A percentile compares a stretch with the other conserved stretches of the same genome.
Evolutionary conservation across 768 basidiomycete species (phyloP).

Genomic region (Cantharellus anzutake): DNA sequence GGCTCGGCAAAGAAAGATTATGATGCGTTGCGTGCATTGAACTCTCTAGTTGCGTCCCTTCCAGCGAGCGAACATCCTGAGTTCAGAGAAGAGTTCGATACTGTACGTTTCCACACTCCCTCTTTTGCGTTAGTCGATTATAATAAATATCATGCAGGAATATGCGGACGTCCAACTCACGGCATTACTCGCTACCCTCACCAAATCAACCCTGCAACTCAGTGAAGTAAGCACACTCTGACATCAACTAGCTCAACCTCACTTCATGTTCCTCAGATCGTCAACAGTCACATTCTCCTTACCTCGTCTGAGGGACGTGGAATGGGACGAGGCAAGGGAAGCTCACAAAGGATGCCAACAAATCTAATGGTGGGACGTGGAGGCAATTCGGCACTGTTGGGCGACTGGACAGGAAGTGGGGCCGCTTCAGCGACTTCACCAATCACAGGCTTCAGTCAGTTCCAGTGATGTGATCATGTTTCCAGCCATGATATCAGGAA

Average conservation of each 20-base stretch:
- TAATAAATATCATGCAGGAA: conserved; percentile 34
- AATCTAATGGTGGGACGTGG: background rate
- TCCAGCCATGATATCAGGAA: no score
- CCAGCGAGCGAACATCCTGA: conserved; percentile 68
- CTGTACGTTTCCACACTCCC: conserved; percentile 27
- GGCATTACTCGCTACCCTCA: conserved; percentile 68
- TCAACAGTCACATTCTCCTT: conserved; percentile 56
- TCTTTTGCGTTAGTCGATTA: background rate
- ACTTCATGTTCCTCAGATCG: conserved; percentile 28
- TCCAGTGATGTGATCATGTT: no score
- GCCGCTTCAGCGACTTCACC: no score
- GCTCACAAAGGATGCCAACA: background rate
- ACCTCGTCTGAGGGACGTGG: background rate
- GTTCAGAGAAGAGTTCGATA: conserved; percentile 80
- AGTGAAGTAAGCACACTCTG: conserved; percentile 54
- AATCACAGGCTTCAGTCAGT: no score
- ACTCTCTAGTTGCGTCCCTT: conserved; percentile 71
- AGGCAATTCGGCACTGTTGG: no score
- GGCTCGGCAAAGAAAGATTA: conserved; percentile 65
- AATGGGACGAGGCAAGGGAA: background rate
- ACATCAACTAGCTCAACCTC: background rate
- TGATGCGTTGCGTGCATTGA: conserved; percentile 60
- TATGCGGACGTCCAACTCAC: conserved; percentile 91
- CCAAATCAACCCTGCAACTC: conserved; percentile 69
- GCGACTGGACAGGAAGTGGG: no score